A percentile compares a stretch with the other conserved stretches of the same genome.
Evolutionary conservation across 805 yeast species (phyloP).

Genomic region (Torulaspora indica): DNA sequence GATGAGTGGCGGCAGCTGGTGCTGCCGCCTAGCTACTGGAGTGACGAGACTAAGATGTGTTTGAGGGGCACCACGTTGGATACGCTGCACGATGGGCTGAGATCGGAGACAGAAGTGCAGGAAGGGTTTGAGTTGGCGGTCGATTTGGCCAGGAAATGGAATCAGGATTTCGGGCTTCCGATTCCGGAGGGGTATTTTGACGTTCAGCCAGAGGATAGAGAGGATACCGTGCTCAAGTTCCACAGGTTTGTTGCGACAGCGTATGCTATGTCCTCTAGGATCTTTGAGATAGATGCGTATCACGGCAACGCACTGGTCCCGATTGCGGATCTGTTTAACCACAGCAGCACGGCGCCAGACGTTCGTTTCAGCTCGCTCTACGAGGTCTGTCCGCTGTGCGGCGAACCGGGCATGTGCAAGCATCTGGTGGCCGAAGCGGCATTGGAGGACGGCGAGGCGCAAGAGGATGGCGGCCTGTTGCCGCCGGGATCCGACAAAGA

Average conservation of each 20-base stretch:
- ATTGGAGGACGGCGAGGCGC: too few species aligned
- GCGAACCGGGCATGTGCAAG: conserved; percentile 41
- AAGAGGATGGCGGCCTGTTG: too few species aligned
- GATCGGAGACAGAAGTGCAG: conserved; percentile 36
- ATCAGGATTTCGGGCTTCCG: conserved; percentile 21
- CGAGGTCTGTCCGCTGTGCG: conserved; percentile 52
- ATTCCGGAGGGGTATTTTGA: conserved; percentile 34
- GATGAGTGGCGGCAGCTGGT: conserved; percentile 34
- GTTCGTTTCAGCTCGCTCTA: conserved; percentile 61
- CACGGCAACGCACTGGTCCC: conserved; percentile 80
- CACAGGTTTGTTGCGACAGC: conserved; percentile 52
- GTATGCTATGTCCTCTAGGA: conserved; percentile 66
- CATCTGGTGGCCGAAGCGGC: conserved; percentile 32
- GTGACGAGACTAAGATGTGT: conserved; percentile 41
- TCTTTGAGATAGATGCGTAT: conserved; percentile 72
- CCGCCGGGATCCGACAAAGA: conserved; percentile 14
- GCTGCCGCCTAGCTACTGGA: conserved; percentile 67
- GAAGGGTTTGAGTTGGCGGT: conserved; percentile 39
- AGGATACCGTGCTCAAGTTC: conserved; percentile 32
- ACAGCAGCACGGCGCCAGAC: conserved; percentile 50
- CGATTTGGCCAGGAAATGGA: conserved; percentile 37
- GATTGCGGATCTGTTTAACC: conserved; percentile 87
- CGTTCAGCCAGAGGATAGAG: conserved; percentile 26
- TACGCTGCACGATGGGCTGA: conserved; percentile 45
- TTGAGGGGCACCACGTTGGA: conserved; percentile 59